Conservation (phyloP, 2,329 filamentous ascomycete species). For the Epichloe sp. region DNA sequence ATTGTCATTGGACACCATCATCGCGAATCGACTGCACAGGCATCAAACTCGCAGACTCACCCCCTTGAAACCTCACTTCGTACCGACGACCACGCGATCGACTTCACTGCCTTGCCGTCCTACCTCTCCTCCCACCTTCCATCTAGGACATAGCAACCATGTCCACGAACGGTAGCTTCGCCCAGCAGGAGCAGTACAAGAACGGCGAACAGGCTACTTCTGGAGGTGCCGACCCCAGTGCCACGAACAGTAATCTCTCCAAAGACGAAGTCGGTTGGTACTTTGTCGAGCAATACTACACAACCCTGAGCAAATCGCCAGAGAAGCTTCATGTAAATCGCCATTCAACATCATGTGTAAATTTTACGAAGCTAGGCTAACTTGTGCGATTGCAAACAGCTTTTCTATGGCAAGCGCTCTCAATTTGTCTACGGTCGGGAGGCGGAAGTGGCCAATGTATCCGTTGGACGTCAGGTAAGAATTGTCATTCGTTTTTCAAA, state of each 20-base stretch:
- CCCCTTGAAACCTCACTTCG: background rate
- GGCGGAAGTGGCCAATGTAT: conserved; percentile 75
- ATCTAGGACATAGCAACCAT: conserved; percentile 22
- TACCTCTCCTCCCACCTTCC: conserved; percentile 3
- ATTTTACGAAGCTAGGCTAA: background rate
- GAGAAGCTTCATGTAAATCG: conserved; percentile 72
- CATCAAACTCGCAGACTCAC: background rate
- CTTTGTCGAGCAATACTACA: conserved; percentile 99
- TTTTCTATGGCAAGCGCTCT: conserved; percentile 94
- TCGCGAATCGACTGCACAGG: background rate
- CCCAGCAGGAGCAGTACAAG: conserved; percentile 31
- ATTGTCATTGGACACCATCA: background rate
- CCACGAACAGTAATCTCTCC: conserved; percentile 35
- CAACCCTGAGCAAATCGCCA: conserved; percentile 83
- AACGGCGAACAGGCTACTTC: conserved; percentile 25
- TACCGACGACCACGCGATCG: background rate
- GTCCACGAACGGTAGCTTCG: conserved; percentile 44
- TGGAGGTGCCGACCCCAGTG: conserved; percentile 20
- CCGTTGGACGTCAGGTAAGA: conserved; percentile 69
- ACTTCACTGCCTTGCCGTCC: conserved; percentile 1
- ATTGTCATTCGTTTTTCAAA: background rate
- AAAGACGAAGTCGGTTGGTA: conserved; percentile 99
- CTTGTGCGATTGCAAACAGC: conserved; percentile 25
- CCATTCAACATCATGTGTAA: background rate
- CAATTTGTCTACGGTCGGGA: conserved; percentile 90